Percentiles rank a stretch among this genome's conserved stretches.
Conservation (phyloP, 495 filamentous ascomycete species). For the Hypoxylon cercidicola region DNA sequence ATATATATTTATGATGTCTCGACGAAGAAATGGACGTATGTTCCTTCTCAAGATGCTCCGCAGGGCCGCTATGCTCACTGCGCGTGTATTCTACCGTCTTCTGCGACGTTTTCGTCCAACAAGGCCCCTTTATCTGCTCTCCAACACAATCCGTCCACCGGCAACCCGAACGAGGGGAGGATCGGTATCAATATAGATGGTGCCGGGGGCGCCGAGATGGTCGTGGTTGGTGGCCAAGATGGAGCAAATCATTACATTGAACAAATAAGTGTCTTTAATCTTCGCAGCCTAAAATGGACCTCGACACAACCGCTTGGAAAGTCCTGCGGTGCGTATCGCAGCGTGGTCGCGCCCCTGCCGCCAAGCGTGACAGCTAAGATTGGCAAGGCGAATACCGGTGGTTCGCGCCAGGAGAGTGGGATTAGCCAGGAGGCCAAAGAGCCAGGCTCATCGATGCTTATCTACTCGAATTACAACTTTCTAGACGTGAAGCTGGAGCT, state of each 20-base stretch:
- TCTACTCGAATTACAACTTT: conserved; percentile 99
- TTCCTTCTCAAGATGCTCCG: conserved; percentile 81
- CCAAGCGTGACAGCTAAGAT: conserved; percentile 73
- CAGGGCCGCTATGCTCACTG: conserved; percentile 98
- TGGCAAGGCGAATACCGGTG: conserved; percentile 60
- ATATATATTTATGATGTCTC: conserved; percentile 96
- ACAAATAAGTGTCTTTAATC: conserved; percentile 96
- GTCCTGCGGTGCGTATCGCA: conserved; percentile 95
- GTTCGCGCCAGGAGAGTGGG: conserved; percentile 47
- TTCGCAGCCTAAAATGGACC: conserved; percentile 96
- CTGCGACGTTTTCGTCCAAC: conserved; percentile 83
- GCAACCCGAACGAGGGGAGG: conserved; percentile 82
- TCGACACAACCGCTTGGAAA: conserved; percentile 83
- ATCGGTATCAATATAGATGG: conserved; percentile 91
- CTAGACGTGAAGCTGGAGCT: conserved; percentile 95
- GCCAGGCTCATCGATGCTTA: conserved; percentile 85
- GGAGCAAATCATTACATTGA: conserved; percentile 99
- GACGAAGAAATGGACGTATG: conserved; percentile 83
- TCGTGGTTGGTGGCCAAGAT: conserved; percentile 95
- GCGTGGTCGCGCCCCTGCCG: conserved; percentile 87
- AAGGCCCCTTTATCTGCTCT: conserved; percentile 85
- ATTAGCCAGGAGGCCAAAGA: conserved; percentile 64
- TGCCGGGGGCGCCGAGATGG: conserved; percentile 93
- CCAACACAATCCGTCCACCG: conserved; percentile 83
- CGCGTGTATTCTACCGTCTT: conserved; percentile 89